phyloP scores from a whole-genome alignment of 257 asterid species.

The Voacanga thouarsii region DNA sequence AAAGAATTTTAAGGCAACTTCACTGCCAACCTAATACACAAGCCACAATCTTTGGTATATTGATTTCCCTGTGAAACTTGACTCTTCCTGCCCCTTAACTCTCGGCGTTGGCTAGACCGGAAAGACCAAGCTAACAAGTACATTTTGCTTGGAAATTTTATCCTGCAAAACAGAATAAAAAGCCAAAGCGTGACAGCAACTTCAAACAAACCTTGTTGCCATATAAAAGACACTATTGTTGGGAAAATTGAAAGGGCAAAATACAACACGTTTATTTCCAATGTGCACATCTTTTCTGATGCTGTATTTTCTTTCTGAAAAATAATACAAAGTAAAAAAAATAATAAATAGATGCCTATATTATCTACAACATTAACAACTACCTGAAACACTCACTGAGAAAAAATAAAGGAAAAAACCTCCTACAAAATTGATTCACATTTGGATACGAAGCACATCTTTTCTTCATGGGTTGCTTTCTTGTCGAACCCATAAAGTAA shows the following conservation, averaged over 20 bases:
- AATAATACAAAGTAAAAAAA: not conserved
- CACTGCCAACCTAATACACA: no score
- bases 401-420: not conserved
- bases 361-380: slow-evolving; percentile 16
- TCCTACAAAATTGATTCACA: slow-evolving; percentile 20
- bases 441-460: slow-evolving; percentile 17
- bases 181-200: not conserved
- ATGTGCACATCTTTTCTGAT: not conserved
- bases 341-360: slow-evolving; percentile 7
- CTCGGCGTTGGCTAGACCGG: not conserved
- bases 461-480: slow-evolving; percentile 10
- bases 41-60: not conserved
- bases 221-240: not conserved
- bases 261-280: not conserved
- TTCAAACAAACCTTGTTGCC: no score
- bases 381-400: slow-evolving; percentile 3
- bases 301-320: not conserved
- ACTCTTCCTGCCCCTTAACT: not conserved
- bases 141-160: not conserved
- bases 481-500: slow-evolving; percentile 29
- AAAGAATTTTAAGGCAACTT: no score
- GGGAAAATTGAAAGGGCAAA: not conserved
- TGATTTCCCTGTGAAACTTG: not conserved
- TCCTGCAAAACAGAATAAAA: not conserved
- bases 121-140: not conserved